phyloP scores from a whole-genome alignment of 108 stramenopile species.

The Cyclotella baltica region DNA sequence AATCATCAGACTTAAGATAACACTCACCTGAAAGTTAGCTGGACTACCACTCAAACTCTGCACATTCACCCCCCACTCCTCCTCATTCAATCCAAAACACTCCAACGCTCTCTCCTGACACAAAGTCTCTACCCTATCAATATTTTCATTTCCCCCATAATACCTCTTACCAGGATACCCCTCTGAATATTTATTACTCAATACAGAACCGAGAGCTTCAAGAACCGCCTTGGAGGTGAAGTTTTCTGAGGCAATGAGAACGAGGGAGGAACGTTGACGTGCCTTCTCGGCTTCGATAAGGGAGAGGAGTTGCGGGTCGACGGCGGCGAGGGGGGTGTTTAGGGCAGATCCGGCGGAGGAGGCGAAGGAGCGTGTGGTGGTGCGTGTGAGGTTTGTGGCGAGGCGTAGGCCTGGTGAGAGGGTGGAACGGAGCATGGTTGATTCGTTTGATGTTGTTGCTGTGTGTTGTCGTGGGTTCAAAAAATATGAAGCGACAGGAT shows the following conservation, averaged over 20 bases:
- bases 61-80: slow-evolving; percentile 94
- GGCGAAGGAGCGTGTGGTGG: slow-evolving; percentile 8
- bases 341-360: slow-evolving; percentile 16
- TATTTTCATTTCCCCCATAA: slow-evolving; percentile 98
- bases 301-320: slow-evolving; percentile 91
- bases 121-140: slow-evolving; percentile 96
- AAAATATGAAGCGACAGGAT: too few species aligned
- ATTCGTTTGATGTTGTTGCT: too few species aligned
- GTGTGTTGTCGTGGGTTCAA: too few species aligned
- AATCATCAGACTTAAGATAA: neutral
- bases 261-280: slow-evolving; percentile 90
- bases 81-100: slow-evolving; percentile 92
- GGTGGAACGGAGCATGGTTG: slow-evolving; percentile 6
- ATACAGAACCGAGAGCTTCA: slow-evolving; percentile 96
- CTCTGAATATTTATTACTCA: slow-evolving; percentile 97
- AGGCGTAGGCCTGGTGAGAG: neutral
- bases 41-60: slow-evolving; percentile 98
- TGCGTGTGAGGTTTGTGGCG: neutral
- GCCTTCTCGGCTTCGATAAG: slow-evolving; percentile 97
- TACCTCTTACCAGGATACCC: slow-evolving; percentile 96
- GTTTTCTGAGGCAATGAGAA: slow-evolving; percentile 96
- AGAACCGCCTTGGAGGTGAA: slow-evolving; percentile 96
- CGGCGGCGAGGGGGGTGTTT: slow-evolving; percentile 65
- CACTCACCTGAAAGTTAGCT: slow-evolving; percentile 96
- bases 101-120: slow-evolving; percentile 98